Conservation (phyloP, 371 early-diverging fungal genomes). For the Choanephora cucurbitarum region DNA sequence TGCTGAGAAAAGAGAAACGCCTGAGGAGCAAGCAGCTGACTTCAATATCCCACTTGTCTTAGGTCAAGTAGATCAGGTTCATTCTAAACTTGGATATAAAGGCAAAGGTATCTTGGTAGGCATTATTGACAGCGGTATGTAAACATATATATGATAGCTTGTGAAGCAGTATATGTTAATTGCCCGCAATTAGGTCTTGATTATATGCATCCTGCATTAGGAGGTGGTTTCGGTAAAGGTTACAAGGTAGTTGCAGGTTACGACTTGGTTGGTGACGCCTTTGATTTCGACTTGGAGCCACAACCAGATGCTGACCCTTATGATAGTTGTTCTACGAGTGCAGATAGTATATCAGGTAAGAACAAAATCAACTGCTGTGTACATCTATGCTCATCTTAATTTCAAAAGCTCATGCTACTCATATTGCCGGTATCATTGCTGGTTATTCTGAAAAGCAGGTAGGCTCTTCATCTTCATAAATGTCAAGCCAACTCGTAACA, state of each 20-base stretch:
- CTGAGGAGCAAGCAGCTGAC: too few species aligned
- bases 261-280: slow-evolving; percentile 63
- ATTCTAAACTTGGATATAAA: slow-evolving; percentile 42
- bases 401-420: slow-evolving; percentile 58
- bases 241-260: slow-evolving; percentile 61
- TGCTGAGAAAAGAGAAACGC: background rate
- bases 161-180: background rate
- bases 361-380: background rate
- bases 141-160: slow-evolving; percentile 1
- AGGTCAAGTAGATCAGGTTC: slow-evolving; percentile 45
- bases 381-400: too few species aligned
- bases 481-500: too few species aligned
- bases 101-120: slow-evolving; percentile 77
- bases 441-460: slow-evolving; percentile 45
- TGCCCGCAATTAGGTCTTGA: slow-evolving; percentile 45
- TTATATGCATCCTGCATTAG: slow-evolving; percentile 72
- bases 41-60: slow-evolving; percentile 11
- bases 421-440: slow-evolving; percentile 68
- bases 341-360: slow-evolving; percentile 28
- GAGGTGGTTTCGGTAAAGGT: slow-evolving; percentile 65
- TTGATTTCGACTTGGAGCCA: slow-evolving; percentile 35
- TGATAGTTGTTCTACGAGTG: slow-evolving; percentile 39
- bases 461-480: slow-evolving; percentile 13
- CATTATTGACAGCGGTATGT: slow-evolving; percentile 67
- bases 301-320: slow-evolving; percentile 37